A percentile compares a stretch with the other conserved stretches of the same genome.
These are phyloP conservation scores for Scheffersomyces coipomensis DNA, from an alignment of 805 yeast genomes.

Conservation along the genomic window DNA sequence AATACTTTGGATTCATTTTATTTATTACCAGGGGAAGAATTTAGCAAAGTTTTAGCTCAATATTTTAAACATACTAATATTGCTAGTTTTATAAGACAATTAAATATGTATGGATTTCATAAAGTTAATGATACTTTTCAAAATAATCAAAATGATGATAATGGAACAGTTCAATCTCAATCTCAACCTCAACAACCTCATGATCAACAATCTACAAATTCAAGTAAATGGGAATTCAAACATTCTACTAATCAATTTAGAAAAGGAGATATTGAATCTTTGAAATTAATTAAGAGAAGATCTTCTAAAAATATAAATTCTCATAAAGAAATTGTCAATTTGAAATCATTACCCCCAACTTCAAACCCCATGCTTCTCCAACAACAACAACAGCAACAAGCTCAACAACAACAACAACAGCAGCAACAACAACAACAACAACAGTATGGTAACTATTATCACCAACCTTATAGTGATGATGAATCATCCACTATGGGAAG, in stretches of 20 bases:
- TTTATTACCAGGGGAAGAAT: slow-evolving; percentile 83
- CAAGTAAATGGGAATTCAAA: slow-evolving; percentile 74
- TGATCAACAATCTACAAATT: not conserved
- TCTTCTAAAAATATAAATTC: slow-evolving; percentile 44
- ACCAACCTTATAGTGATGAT: slow-evolving; percentile 3
- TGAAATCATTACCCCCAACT: slow-evolving; percentile 21
- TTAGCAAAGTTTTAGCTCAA: slow-evolving; percentile 64
- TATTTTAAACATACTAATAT: slow-evolving; percentile 51
- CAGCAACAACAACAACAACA: slow-evolving; percentile 9
- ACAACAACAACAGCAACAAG: slow-evolving; percentile 1
- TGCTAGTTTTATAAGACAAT: slow-evolving; percentile 42
- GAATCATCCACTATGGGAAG: not conserved
- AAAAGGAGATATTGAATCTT: slow-evolving; percentile 74
- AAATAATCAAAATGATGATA: slow-evolving; percentile 14
- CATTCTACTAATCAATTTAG: slow-evolving; percentile 78
- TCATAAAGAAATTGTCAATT: slow-evolving; percentile 38
- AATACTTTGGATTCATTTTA: slow-evolving; percentile 67
- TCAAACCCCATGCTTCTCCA: slow-evolving; percentile 5
- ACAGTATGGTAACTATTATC: too few relatives aligned
- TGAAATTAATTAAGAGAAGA: slow-evolving; percentile 77
- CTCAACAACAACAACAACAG: not conserved
- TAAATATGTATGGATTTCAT: slow-evolving; percentile 47
- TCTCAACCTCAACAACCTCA: not conserved
- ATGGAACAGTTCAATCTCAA: not conserved
- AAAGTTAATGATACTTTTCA: slow-evolving; percentile 42